Percentiles rank a stretch among this genome's conserved stretches.
Conservation (phyloP, 495 filamentous ascomycete species). For the Lepraria neglecta region DNA sequence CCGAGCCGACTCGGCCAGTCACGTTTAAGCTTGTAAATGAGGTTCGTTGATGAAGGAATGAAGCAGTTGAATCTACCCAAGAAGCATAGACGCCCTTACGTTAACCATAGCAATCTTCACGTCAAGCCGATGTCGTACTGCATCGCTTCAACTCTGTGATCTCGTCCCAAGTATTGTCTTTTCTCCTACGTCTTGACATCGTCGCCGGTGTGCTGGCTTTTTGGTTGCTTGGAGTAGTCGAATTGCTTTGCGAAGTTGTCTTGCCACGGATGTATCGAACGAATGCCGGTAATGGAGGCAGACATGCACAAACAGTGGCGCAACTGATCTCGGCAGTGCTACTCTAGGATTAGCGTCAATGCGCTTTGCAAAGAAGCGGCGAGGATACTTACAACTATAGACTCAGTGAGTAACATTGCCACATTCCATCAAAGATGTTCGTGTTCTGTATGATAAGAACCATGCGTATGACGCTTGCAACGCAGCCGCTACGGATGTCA, state of each 20-base stretch:
- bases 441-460: neutral
- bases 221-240: neutral
- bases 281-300: conserved; percentile 17
- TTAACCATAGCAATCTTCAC: no score
- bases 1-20: no score
- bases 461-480: conserved; percentile 6
- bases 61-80: no score
- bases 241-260: neutral
- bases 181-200: no score
- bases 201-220: no score
- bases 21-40: no score
- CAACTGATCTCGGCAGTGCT: conserved; percentile 17
- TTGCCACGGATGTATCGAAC: neutral
- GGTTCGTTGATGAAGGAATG: no score
- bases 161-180: no score
- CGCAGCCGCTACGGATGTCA: conserved; percentile 8
- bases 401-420: conserved; percentile 11
- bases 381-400: conserved; percentile 10
- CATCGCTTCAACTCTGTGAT: no score
- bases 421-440: conserved; percentile 5
- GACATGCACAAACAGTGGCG: conserved; percentile 17
- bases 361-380: neutral
- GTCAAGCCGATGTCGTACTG: no score
- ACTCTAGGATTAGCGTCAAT: neutral
- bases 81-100: no score